A percentile compares a stretch with the other conserved stretches of the same genome.
Conservation (phyloP, 2,329 filamentous ascomycete genomes). For the Fusarium annulatum region DNA sequence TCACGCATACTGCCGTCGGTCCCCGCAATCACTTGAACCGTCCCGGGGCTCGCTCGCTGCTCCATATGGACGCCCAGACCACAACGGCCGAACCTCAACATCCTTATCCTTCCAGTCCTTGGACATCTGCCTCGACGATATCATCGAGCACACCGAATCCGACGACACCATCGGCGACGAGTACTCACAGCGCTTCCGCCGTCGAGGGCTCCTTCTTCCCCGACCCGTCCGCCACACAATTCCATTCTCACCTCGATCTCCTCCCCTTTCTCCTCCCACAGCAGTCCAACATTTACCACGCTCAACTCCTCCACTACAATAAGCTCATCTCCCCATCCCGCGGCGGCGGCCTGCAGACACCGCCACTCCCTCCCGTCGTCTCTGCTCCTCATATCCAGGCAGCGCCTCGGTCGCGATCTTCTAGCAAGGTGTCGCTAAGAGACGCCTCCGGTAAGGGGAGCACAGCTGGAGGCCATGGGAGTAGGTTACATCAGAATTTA, state of each 20-base stretch:
- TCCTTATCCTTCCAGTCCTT: slow-evolving; percentile 51
- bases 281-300: slow-evolving; percentile 69
- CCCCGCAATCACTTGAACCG: slow-evolving; percentile 39
- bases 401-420: slow-evolving; percentile 67
- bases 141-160: slow-evolving; percentile 43
- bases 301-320: slow-evolving; percentile 73
- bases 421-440: slow-evolving; percentile 69
- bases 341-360: slow-evolving; percentile 66
- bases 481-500: slow-evolving; percentile 65
- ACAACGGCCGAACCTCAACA: slow-evolving; percentile 53
- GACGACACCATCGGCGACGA: slow-evolving; percentile 43
- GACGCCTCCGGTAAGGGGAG: slow-evolving; percentile 60
- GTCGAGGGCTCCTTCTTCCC: slow-evolving; percentile 48
- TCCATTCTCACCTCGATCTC: slow-evolving; percentile 62
- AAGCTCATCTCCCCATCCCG: slow-evolving; percentile 70
- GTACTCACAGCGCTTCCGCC: slow-evolving; percentile 43
- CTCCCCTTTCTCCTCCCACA: slow-evolving; percentile 69
- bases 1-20: slow-evolving; percentile 40
- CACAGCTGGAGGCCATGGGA: slow-evolving; percentile 72
- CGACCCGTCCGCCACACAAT: slow-evolving; percentile 47
- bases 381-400: slow-evolving; percentile 68
- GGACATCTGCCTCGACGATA: slow-evolving; percentile 45
- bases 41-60: slow-evolving; percentile 47
- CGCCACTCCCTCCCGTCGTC: slow-evolving; percentile 65
- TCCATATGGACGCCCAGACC: slow-evolving; percentile 55